Evolutionary conservation across 2,329 filamentous ascomycete species (phyloP).

Genomic region (Tolypocladium endophyticum): DNA sequence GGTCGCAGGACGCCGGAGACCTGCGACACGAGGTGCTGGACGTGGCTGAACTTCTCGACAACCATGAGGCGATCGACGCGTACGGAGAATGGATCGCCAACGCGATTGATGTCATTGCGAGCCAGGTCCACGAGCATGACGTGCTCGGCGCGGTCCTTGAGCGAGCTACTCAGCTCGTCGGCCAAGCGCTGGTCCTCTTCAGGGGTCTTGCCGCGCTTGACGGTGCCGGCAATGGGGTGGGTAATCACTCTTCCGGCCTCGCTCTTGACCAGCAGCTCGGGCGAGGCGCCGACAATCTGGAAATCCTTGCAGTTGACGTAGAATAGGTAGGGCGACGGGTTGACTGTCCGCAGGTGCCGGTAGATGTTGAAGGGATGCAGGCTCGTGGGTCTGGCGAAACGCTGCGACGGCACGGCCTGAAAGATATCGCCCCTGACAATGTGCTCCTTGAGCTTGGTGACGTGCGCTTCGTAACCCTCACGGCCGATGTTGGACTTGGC

Average conservation of each 20-base stretch:
- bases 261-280: slow-evolving; percentile 87
- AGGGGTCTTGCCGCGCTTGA: slow-evolving; percentile 70
- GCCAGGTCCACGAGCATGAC: slow-evolving; percentile 97
- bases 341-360: slow-evolving; percentile 89
- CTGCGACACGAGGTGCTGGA: slow-evolving; percentile 93
- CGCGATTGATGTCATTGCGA: slow-evolving; percentile 91
- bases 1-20: slow-evolving; percentile 81
- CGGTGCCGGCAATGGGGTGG: slow-evolving; percentile 93
- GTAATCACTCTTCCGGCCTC: slow-evolving; percentile 83
- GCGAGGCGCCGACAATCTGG: slow-evolving; percentile 89
- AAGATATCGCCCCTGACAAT: slow-evolving; percentile 92
- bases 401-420: slow-evolving; percentile 90
- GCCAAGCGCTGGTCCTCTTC: slow-evolving; percentile 77
- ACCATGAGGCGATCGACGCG: slow-evolving; percentile 91
- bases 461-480: slow-evolving; percentile 82
- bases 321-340: slow-evolving; percentile 95
- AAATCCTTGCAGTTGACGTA: slow-evolving; percentile 88
- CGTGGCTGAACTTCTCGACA: slow-evolving; percentile 88
- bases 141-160: slow-evolving; percentile 91
- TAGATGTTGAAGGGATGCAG: slow-evolving; percentile 98
- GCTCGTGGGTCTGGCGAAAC: slow-evolving; percentile 78
- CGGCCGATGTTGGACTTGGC: slow-evolving; percentile 90
- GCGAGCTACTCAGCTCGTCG: slow-evolving; percentile 61
- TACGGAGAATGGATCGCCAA: slow-evolving; percentile 83
- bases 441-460: slow-evolving; percentile 77